phyloP scores from a whole-genome alignment of 2,329 filamentous ascomycete genomes.

The Camptophora hylomeconis region DNA sequence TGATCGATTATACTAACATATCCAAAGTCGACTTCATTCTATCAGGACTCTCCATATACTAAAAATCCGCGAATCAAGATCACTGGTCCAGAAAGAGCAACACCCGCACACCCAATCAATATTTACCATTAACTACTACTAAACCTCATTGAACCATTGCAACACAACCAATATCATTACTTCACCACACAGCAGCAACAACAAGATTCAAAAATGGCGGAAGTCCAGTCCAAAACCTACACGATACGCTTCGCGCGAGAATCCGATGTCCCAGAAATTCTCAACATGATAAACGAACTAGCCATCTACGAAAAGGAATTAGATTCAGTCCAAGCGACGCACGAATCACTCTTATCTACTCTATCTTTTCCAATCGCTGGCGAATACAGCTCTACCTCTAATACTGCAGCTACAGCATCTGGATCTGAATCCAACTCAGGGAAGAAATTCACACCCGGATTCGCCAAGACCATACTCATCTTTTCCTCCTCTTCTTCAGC shows the following conservation, averaged over 20 bases:
- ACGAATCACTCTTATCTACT: slow-evolving; percentile 56
- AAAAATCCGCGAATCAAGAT: too few relatives aligned
- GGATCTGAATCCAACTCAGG: too few relatives aligned
- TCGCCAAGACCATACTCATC: slow-evolving; percentile 64
- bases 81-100: too few relatives aligned
- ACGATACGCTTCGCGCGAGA: slow-evolving; percentile 17
- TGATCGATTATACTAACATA: too few relatives aligned
- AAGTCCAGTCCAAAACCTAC: slow-evolving; percentile 11
- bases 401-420: not conserved
- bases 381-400: slow-evolving; percentile 14
- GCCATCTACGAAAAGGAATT: slow-evolving; percentile 77
- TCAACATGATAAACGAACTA: slow-evolving; percentile 69
- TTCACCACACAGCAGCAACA: too few relatives aligned
- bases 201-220: slow-evolving; percentile 16
- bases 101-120: too few relatives aligned
- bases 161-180: too few relatives aligned
- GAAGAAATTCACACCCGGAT: slow-evolving; percentile 33
- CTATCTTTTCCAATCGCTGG: slow-evolving; percentile 57
- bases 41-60: too few relatives aligned
- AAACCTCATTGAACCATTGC: too few relatives aligned
- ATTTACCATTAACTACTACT: too few relatives aligned
- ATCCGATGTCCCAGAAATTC: slow-evolving; percentile 68
- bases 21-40: too few relatives aligned
- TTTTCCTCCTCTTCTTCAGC: slow-evolving; percentile 35
- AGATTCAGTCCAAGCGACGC: slow-evolving; percentile 63